Evolutionary conservation across 352 stramenopile species (phyloP).

Genomic region (Thraustotheca clavata): DNA sequence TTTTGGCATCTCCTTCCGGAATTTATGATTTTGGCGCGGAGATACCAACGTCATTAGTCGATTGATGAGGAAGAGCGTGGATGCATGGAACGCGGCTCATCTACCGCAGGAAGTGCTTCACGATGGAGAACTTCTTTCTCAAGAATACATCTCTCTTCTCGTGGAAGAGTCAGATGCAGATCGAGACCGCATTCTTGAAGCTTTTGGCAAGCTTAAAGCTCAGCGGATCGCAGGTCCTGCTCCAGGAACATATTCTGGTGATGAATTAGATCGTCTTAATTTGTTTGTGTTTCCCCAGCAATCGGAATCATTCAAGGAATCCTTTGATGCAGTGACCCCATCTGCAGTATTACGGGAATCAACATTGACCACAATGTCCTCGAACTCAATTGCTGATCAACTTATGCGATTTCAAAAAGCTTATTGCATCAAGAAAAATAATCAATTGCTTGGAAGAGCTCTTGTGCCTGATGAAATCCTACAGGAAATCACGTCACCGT

Average conservation of each 20-base stretch:
- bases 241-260: neutral
- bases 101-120: neutral
- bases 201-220: neutral
- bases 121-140: neutral
- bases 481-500: neutral
- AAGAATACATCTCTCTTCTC: neutral
- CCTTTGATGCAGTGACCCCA: constrained; percentile 9
- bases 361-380: neutral
- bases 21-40: no score
- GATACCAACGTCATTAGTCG: no score
- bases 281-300: neutral
- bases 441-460: neutral
- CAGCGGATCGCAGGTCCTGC: neutral
- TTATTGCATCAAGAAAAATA: constrained; percentile 5
- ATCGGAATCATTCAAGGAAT: constrained; percentile 2
- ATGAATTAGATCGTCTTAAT: constrained; percentile 7
- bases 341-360: constrained; percentile 14
- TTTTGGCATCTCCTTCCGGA: no score
- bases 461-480: neutral
- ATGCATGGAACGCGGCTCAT: neutral
- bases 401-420: neutral
- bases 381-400: neutral
- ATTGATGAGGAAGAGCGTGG: neutral
- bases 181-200: neutral
- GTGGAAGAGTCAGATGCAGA: neutral